phyloP scores from a whole-genome alignment of 2,329 filamentous ascomycete species.

The Rutstroemia sp. region DNA sequence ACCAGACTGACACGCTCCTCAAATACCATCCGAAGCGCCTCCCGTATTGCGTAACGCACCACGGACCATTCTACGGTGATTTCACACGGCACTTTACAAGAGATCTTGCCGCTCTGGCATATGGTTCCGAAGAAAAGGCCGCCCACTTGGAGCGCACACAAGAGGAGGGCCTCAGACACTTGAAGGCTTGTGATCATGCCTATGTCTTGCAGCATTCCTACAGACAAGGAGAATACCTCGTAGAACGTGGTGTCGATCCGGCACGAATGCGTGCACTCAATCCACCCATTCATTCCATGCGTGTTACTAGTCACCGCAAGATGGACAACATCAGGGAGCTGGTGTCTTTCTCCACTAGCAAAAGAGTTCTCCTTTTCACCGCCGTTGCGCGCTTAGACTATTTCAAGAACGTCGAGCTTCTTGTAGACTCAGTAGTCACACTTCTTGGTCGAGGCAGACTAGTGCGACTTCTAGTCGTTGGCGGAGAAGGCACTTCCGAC shows the following conservation, averaged over 20 bases:
- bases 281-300: conserved; percentile 12
- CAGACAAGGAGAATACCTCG: conserved; percentile 13
- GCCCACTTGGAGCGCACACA: conserved; percentile 10
- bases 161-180: conserved; percentile 9
- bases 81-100: conserved; percentile 9
- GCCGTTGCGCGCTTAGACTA: conserved; percentile 14
- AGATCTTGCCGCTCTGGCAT: conserved; percentile 12
- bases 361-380: conserved; percentile 11
- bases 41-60: conserved; percentile 14
- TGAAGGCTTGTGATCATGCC: conserved; percentile 8
- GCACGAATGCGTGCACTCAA: conserved; percentile 10
- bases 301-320: not conserved
- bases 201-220: conserved; percentile 14
- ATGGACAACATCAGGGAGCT: not conserved
- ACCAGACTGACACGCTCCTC: conserved; percentile 14
- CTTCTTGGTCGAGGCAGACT: conserved; percentile 6
- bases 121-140: conserved; percentile 12
- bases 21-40: conserved; percentile 11
- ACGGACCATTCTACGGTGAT: conserved; percentile 13
- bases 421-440: conserved; percentile 10
- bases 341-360: conserved; percentile 3
- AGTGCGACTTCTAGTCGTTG: conserved; percentile 11
- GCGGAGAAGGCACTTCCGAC: conserved; percentile 7
- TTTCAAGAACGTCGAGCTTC: conserved; percentile 14
- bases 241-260: conserved; percentile 9